These are phyloP conservation scores for Paecilomyces formosus DNA, from an alignment of 2,329 filamentous ascomycete species.

Conservation along the genomic window DNA sequence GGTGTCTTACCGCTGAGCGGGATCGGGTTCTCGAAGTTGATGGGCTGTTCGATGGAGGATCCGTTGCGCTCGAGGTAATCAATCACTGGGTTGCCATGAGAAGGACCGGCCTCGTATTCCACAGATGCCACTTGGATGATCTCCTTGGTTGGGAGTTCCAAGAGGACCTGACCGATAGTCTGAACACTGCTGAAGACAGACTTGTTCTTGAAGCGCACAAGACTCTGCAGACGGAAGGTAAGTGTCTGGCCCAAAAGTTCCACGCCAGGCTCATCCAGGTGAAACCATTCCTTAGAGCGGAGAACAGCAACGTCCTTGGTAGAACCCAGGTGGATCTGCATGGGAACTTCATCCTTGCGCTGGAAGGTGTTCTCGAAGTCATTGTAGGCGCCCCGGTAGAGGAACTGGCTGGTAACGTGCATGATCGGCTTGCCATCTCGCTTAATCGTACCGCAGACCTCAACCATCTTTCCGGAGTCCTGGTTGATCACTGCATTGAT, in stretches of 20 bases:
- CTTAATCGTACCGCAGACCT: conserved; percentile 94
- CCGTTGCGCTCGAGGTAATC: conserved; percentile 93
- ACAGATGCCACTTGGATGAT: conserved; percentile 95
- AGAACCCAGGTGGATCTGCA: conserved; percentile 81
- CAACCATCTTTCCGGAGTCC: conserved; percentile 98
- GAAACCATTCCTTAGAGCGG: conserved; percentile 97
- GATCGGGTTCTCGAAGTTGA: conserved; percentile 96
- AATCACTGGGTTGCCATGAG: conserved; percentile 91
- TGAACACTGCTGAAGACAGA: conserved; percentile 84
- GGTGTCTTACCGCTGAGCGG: conserved; percentile 88
- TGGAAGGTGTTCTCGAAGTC: conserved; percentile 99
- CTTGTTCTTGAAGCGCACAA: conserved; percentile 93
- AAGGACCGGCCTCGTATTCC: conserved; percentile 84
- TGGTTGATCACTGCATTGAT: conserved; percentile 98
- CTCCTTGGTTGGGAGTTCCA: conserved; percentile 95
- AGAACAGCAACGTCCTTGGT: conserved; percentile 90
- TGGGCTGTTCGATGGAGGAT: conserved; percentile 85
- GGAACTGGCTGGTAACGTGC: conserved; percentile 97
- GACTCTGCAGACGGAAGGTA: conserved; percentile 88
- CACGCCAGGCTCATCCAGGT: conserved; percentile 72
- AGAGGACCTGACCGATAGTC: conserved; percentile 83
- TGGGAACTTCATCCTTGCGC: conserved; percentile 89
- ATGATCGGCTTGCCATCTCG: conserved; percentile 80
- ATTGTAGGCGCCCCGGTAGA: conserved; percentile 86
- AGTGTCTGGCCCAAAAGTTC: conserved; percentile 89